These are phyloP conservation scores for Falciphora oryzae DNA, from an alignment of 2,329 filamentous ascomycete genomes.

Conservation along the genomic window DNA sequence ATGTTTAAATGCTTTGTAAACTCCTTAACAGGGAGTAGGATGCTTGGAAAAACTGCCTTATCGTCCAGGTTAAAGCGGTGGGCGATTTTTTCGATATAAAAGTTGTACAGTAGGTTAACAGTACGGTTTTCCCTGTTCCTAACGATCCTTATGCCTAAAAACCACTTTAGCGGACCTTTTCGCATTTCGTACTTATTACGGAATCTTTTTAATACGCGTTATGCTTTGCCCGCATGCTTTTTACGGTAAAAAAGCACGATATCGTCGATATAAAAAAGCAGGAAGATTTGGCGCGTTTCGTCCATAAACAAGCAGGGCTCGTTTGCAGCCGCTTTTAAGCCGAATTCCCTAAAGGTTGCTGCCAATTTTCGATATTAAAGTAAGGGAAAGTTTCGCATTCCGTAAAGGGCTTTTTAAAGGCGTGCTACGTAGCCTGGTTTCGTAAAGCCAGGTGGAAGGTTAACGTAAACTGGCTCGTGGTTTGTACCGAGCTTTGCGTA, in stretches of 20 bases:
- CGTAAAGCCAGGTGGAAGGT: background rate
- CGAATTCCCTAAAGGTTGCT: background rate
- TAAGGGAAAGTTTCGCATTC: background rate
- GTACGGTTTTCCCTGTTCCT: background rate
- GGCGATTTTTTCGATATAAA: background rate
- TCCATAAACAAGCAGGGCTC: background rate
- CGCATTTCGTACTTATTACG: background rate
- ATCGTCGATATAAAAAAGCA: background rate
- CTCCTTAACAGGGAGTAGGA: background rate
- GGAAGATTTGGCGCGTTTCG: background rate
- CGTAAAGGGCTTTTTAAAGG: background rate
- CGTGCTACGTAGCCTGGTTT: background rate
- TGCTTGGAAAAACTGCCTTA: background rate
- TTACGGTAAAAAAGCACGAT: background rate
- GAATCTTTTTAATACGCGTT: background rate
- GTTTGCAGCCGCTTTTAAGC: background rate
- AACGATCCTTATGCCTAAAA: background rate
- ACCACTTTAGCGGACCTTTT: background rate
- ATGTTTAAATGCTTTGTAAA: background rate
- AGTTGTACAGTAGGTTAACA: background rate
- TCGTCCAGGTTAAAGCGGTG: background rate
- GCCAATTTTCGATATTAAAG: background rate
- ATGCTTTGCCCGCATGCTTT: background rate
- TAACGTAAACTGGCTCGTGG: background rate
- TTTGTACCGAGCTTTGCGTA: background rate